Conservation (phyloP, 108 stramenopile species). For the Cyclostephanos tholiformis region DNA sequence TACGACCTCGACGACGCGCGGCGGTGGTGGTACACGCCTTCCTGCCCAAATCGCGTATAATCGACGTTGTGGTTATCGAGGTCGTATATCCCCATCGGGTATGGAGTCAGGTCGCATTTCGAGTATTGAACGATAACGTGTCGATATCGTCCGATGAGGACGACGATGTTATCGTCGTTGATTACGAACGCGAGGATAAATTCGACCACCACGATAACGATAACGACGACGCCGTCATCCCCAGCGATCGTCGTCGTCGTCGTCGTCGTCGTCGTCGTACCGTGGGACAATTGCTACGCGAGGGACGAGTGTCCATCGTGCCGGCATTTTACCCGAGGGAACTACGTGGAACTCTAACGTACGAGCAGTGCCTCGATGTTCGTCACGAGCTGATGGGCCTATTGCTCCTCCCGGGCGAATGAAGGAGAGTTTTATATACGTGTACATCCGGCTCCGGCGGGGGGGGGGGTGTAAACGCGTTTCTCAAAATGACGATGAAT, state of each 20-base stretch:
- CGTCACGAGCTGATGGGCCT: slow-evolving; percentile 34
- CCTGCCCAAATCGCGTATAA: slow-evolving; percentile 25
- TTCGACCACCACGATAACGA: too few species aligned
- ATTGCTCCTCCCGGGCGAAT: background rate
- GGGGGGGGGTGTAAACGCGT: slow-evolving; percentile 98
- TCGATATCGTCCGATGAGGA: background rate
- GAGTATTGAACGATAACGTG: slow-evolving; percentile 7
- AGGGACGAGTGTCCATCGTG: slow-evolving; percentile 7
- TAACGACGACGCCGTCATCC: too few species aligned
- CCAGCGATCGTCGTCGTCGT: background rate
- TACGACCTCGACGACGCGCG: background rate
- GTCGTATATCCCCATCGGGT: slow-evolving; percentile 53
- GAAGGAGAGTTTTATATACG: background rate
- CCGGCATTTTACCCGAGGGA: slow-evolving; percentile 41
- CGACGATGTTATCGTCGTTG: too few species aligned
- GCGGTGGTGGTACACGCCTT: slow-evolving; percentile 5
- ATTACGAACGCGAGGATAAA: too few species aligned
- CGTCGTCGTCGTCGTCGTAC: background rate
- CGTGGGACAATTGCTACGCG: background rate
- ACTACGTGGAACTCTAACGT: slow-evolving; percentile 37
- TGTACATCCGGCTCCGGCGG: slow-evolving; percentile 86
- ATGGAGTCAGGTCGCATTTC: slow-evolving; percentile 50
- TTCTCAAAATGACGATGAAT: slow-evolving; percentile 99
- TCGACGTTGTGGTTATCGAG: slow-evolving; percentile 48
- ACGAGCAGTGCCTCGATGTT: slow-evolving; percentile 31